These are phyloP conservation scores for Nitzschia palea DNA, from an alignment of 108 stramenopile genomes.

Conservation along the genomic window DNA sequence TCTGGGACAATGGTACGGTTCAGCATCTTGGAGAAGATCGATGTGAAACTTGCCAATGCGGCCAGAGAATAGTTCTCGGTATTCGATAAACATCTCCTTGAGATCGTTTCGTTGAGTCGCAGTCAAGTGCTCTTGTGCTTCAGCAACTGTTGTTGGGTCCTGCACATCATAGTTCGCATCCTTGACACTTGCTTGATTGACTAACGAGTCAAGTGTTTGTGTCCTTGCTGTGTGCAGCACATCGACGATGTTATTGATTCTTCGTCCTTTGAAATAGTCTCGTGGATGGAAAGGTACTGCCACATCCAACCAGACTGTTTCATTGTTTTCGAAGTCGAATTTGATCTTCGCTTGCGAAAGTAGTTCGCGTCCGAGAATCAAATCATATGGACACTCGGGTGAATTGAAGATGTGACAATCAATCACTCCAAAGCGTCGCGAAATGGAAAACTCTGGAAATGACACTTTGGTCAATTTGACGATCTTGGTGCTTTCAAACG, in stretches of 20 bases:
- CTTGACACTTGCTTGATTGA: no score
- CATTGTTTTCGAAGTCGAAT: not conserved
- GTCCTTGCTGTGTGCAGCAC: not conserved
- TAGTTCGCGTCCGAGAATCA: not conserved
- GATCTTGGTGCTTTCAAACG: not conserved
- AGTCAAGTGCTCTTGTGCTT: slow-evolving; percentile 28
- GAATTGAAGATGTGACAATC: not conserved
- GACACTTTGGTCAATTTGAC: not conserved
- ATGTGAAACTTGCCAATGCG: slow-evolving; percentile 27
- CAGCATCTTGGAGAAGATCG: slow-evolving; percentile 24
- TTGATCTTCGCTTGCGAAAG: not conserved
- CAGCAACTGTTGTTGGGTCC: slow-evolving; percentile 6
- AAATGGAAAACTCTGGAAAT: not conserved
- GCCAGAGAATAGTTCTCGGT: no score
- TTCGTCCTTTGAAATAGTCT: not conserved
- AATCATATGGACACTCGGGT: not conserved
- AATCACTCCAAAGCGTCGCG: not conserved
- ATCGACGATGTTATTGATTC: not conserved
- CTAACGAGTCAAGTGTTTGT: no score
- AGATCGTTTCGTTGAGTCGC: slow-evolving; percentile 5
- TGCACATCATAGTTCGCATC: not conserved
- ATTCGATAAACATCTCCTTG: slow-evolving; percentile 15
- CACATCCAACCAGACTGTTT: not conserved
- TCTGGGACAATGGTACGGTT: slow-evolving; percentile 23
- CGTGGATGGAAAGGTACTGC: not conserved